phyloP scores from a whole-genome alignment of 345 rosid species.

The Melaleuca quinquenervia region DNA sequence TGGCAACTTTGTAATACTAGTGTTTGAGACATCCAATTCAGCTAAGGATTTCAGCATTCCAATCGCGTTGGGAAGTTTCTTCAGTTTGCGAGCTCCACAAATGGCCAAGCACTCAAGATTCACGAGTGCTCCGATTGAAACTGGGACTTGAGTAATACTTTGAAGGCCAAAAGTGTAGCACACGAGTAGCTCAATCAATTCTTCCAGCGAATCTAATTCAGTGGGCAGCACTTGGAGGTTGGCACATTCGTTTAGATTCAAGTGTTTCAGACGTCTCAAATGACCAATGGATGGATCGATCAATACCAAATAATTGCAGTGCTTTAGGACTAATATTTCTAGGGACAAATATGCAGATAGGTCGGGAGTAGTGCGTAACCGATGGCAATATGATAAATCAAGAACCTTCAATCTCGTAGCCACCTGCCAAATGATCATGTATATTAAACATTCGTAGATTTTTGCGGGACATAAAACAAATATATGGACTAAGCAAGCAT shows the following conservation, averaged over 20 bases:
- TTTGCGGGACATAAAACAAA: neutral
- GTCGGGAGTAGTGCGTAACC: neutral
- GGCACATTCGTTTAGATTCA: accelerated
- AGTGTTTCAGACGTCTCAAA: neutral
- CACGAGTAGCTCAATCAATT: neutral
- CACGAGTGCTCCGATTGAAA: neutral
- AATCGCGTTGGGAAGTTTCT: neutral
- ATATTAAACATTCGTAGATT: neutral
- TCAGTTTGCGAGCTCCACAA: neutral
- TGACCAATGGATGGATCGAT: neutral
- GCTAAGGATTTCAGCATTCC: neutral
- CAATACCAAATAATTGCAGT: accelerated
- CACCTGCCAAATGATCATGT: neutral
- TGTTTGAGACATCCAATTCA: too few relatives aligned
- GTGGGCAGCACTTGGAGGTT: neutral
- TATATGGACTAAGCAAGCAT: neutral
- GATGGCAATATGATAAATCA: accelerated
- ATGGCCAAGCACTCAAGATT: neutral
- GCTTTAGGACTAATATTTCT: neutral
- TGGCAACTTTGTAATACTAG: too few relatives aligned
- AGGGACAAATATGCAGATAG: neutral
- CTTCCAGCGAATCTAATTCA: neutral
- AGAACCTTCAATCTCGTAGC: neutral
- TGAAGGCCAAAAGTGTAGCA: accelerated
- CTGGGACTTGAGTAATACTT: neutral